Evolutionary conservation across 129 eudicot genomes (phyloP).

Genomic region (Escallonia herrerae): DNA sequence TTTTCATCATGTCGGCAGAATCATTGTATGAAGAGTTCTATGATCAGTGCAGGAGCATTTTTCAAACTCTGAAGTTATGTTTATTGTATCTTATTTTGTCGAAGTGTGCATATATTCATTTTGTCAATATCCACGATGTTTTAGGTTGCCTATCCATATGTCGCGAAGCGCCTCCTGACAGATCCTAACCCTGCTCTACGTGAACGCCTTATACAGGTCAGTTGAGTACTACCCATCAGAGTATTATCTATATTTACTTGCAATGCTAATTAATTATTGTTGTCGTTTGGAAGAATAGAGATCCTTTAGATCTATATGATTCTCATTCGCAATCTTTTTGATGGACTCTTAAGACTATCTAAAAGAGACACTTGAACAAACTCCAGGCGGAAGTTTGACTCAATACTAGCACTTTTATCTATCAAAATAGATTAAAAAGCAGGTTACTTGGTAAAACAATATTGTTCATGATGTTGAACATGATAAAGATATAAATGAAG

Average conservation of each 20-base stretch:
- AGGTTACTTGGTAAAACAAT: too few species aligned
- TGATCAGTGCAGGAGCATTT: neutral
- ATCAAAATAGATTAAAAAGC: too few species aligned
- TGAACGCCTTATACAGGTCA: constrained; percentile 94
- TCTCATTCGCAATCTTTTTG: too few species aligned
- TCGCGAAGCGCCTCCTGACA: constrained; percentile 95
- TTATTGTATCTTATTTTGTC: neutral
- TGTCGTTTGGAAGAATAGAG: neutral
- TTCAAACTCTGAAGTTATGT: neutral
- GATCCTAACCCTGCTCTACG: constrained; percentile 99
- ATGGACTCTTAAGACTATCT: too few species aligned
- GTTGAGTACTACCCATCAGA: neutral
- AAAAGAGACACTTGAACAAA: too few species aligned
- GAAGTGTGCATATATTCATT: neutral
- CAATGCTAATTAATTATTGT: neutral
- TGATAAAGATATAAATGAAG: too few species aligned
- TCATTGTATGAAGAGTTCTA: neutral
- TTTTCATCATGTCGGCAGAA: neutral
- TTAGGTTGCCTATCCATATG: constrained; percentile 97
- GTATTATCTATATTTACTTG: neutral
- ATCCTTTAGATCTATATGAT: neutral
- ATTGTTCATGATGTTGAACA: too few species aligned
- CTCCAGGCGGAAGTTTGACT: too few species aligned
- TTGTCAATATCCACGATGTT: constrained; percentile 9
- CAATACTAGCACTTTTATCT: too few species aligned